Percentiles rank a stretch among this genome's conserved stretches.
These are phyloP conservation scores for Puccinia novopanici DNA, from an alignment of 1,284 basidiomycete genomes.

Conservation along the genomic window DNA sequence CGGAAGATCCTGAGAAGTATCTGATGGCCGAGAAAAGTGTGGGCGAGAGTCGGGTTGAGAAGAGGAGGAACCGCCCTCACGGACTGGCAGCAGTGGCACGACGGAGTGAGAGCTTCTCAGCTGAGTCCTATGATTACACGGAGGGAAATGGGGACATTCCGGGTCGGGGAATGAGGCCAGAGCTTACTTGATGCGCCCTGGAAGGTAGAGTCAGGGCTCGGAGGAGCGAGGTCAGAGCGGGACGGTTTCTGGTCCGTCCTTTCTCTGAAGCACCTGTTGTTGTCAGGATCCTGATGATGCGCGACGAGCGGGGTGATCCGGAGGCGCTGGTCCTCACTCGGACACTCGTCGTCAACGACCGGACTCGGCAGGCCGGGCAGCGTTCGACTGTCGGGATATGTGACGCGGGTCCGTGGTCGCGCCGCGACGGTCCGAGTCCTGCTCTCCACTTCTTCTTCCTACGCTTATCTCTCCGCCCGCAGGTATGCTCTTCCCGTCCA, in stretches of 20 bases:
- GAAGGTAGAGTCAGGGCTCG: neutral
- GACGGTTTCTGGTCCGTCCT: slow-evolving; percentile 3
- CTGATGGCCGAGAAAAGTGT: neutral
- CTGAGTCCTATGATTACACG: neutral
- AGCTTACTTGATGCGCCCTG: neutral
- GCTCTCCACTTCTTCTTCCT: neutral
- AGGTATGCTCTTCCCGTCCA: neutral
- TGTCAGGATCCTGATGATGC: neutral
- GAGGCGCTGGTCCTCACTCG: neutral
- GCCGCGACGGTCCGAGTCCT: neutral
- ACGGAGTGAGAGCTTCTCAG: neutral
- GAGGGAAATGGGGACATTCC: too few species aligned
- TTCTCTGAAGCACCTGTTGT: slow-evolving; percentile 19
- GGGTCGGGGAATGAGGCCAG: neutral
- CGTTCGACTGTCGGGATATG: neutral
- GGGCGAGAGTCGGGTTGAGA: neutral
- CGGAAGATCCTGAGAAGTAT: neutral
- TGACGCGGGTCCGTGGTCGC: neutral
- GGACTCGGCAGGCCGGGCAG: slow-evolving; percentile 3
- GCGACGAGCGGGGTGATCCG: neutral
- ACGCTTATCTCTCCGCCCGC: neutral
- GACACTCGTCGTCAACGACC: neutral
- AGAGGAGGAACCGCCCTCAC: neutral
- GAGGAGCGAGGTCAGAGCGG: neutral
- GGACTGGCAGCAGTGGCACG: too few species aligned